Conservation (phyloP, 257 asterid species). For the Primulina tabacum region DNA sequence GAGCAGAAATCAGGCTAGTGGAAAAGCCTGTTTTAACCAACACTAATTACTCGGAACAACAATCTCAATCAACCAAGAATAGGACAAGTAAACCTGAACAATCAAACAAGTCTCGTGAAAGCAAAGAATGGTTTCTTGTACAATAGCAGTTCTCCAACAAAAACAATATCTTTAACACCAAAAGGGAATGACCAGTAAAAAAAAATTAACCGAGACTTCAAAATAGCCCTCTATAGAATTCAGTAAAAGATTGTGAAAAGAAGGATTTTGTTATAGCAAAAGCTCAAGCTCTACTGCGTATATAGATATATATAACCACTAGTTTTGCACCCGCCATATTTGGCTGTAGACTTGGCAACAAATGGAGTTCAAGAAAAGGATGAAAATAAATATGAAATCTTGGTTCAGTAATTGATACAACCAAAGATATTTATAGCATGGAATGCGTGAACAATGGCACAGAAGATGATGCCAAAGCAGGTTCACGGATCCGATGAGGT, state of each 20-base stretch:
- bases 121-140: slow-evolving; percentile 40
- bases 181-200: neutral
- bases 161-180: neutral
- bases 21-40: slow-evolving; percentile 11
- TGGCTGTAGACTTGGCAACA: slow-evolving; percentile 9
- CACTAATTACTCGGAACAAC: slow-evolving; percentile 19
- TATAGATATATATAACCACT: too few relatives aligned
- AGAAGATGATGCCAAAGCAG: slow-evolving; percentile 22
- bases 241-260: neutral
- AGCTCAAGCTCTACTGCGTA: neutral
- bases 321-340: too few relatives aligned
- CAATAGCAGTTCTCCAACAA: slow-evolving; percentile 6
- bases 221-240: neutral
- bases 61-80: slow-evolving; percentile 25
- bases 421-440: slow-evolving; percentile 2
- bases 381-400: slow-evolving; percentile 21
- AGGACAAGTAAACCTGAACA: slow-evolving; percentile 22
- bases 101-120: slow-evolving; percentile 35
- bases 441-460: neutral
- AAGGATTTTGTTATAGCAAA: neutral
- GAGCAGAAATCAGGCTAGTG: slow-evolving; percentile 15
- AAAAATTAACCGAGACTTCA: neutral
- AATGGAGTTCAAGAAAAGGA: slow-evolving; percentile 50
- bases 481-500: slow-evolving; percentile 31
- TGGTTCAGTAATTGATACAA: slow-evolving; percentile 10